phyloP scores from a whole-genome alignment of 2,329 filamentous ascomycete species.

The Xylaria sp. region DNA sequence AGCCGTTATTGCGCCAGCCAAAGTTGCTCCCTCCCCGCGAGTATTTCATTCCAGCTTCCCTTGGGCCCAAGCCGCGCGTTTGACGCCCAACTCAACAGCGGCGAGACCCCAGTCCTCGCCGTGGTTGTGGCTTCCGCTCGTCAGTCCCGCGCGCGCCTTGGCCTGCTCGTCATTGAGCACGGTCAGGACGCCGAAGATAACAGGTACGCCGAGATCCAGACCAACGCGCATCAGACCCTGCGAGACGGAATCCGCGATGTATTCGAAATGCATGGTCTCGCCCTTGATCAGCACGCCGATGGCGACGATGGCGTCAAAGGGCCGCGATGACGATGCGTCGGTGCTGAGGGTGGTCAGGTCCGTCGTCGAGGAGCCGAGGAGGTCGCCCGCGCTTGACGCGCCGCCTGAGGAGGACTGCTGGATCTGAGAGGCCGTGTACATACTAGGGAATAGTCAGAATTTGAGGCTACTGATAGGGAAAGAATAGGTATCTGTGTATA shows the following conservation, averaged over 20 bases:
- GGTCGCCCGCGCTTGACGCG: conserved; percentile 76
- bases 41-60: conserved; percentile 65
- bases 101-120: conserved; percentile 96
- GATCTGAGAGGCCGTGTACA: conserved; percentile 87
- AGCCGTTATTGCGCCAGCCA: not conserved
- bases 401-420: conserved; percentile 74
- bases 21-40: not conserved
- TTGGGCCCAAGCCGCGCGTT: conserved; percentile 83
- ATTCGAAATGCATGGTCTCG: conserved; percentile 99
- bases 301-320: conserved; percentile 94
- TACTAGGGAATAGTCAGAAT: conserved; percentile 57
- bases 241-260: conserved; percentile 90
- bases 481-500: conserved; percentile 15
- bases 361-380: conserved; percentile 74
- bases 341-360: conserved; percentile 68
- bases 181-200: conserved; percentile 92
- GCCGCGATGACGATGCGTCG: conserved; percentile 54
- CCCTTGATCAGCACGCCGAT: conserved; percentile 98
- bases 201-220: conserved; percentile 86
- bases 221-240: conserved; percentile 96
- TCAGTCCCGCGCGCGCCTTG: conserved; percentile 81
- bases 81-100: conserved; percentile 92
- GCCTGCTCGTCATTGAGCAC: conserved; percentile 90
- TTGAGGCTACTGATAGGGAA: not conserved
- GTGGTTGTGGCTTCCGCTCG: conserved; percentile 81